phyloP scores from a whole-genome alignment of 257 asterid genomes.

The Lantana camara region DNA sequence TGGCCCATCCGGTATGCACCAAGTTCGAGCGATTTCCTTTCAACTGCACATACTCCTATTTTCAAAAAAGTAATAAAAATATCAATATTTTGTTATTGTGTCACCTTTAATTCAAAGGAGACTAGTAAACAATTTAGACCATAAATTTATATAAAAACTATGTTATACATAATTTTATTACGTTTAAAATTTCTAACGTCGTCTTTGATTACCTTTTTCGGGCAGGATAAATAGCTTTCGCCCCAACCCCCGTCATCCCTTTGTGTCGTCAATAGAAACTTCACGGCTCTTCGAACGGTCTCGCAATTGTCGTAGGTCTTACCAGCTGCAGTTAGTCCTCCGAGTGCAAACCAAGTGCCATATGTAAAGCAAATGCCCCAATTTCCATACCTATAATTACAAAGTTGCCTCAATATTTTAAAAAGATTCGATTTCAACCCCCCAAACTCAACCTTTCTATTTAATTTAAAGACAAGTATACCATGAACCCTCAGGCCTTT shows the following conservation, averaged over 20 bases:
- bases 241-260: conserved; percentile 87
- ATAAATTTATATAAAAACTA: too few relatives aligned
- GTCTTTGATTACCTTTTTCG: conserved; percentile 66
- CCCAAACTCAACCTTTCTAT: neutral
- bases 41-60: conserved; percentile 60
- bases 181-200: too few relatives aligned
- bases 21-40: conserved; percentile 63
- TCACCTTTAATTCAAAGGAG: too few relatives aligned
- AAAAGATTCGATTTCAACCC: too few relatives aligned
- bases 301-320: conserved; percentile 48
- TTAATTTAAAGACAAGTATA: conserved; percentile 18
- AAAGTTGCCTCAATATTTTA: too few relatives aligned
- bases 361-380: conserved; percentile 92
- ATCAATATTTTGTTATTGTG: too few relatives aligned
- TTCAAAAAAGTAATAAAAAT: neutral
- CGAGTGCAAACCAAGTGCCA: conserved; percentile 81
- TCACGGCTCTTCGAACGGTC: conserved; percentile 57
- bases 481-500: conserved; percentile 87
- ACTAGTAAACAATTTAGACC: too few relatives aligned
- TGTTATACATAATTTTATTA: too few relatives aligned
- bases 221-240: conserved; percentile 81
- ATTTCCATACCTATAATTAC: conserved; percentile 56
- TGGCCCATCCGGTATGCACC: conserved; percentile 86
- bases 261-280: conserved; percentile 61
- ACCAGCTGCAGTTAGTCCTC: conserved; percentile 71